Evolutionary conservation across 1,139 yeast genomes (phyloP), one percentile per base, ranked within the genome.

Genomic region (Sugiyamaella novakii): DNA sequence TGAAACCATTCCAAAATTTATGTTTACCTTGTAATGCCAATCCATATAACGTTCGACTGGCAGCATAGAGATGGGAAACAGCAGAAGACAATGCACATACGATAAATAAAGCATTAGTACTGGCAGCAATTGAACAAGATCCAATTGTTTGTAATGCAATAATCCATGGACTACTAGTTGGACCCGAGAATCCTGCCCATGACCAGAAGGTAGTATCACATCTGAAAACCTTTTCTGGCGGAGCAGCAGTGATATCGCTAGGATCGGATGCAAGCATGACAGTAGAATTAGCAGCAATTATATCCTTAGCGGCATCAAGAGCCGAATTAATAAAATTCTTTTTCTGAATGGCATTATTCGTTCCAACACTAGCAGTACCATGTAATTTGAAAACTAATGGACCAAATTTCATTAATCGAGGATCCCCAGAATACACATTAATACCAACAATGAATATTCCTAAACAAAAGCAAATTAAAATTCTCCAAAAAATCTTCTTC

Each of bases 71-170:
- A 57, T 84, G 91, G 0, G 94, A 80, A 42, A 83, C 79, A 0
- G 89, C 94, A 25, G 95, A 83, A 43, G 87, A 78, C 8, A 87
- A 74, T 0, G 94, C 94, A 67, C 84, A 84, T 53, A 83, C 78
- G 3, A 87, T 81, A 57, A 86, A 75, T 49, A 85, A 76, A 0
- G 80, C 87, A 64, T 85, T 83, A 46, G 81, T 73, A 2, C 76
- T 84, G 0, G 83, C 67, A 8, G 88, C 80, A 54, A 81, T 74
- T 1, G 75, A 63, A 61, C 95, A 86, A 22, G 78, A 65, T 1
- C 87, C 85, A 0, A 83, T 83, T 51, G 81, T 75, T 62, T 84
- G 89, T 28, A 87, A 67, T 0, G 95, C 94, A 33, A 87, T 81
- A 17, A 85, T 78, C 89, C 92, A 87, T 0, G 95, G 47, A 56